phyloP scores from a whole-genome alignment of 345 rosid species.

The Passiflora organensis region DNA sequence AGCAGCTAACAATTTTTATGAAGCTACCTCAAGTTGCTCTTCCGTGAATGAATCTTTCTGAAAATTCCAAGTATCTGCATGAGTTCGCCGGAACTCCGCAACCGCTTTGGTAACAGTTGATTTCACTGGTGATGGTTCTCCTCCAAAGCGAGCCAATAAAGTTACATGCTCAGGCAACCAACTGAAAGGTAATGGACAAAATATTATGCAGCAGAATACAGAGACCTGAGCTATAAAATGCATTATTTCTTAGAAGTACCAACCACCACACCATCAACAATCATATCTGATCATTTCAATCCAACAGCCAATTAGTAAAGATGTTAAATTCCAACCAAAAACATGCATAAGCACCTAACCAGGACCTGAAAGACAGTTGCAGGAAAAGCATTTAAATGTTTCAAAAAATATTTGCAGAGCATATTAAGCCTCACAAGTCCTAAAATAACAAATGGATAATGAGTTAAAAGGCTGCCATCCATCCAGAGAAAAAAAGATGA shows the following conservation, averaged over 20 bases:
- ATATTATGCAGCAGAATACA: not conserved
- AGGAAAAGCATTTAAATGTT: too few relatives aligned
- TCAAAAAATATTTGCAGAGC: too few relatives aligned
- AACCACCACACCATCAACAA: not conserved
- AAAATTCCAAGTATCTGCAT: constrained; percentile 92
- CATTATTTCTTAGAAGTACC: not conserved
- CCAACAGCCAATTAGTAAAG: too few relatives aligned
- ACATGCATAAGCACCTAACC: too few relatives aligned
- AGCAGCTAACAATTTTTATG: not conserved
- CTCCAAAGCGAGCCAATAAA: constrained; percentile 69
- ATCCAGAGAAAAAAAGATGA: too few relatives aligned
- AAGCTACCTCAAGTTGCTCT: constrained; percentile 89
- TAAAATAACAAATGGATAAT: too few relatives aligned
- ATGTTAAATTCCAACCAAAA: too few relatives aligned
- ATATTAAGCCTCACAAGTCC: too few relatives aligned
- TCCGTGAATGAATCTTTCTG: constrained; percentile 87
- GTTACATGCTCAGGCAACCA: constrained; percentile 97
- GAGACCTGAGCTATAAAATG: not conserved
- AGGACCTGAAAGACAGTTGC: too few relatives aligned
- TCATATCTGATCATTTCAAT: too few relatives aligned
- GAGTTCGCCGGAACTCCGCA: constrained; percentile 92
- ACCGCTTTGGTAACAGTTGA: constrained; percentile 96
- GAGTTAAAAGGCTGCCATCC: too few relatives aligned
- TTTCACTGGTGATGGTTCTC: constrained; percentile 84
- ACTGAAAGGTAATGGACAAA: constrained; percentile 29